A percentile compares a stretch with the other conserved stretches of the same genome.
These are phyloP conservation scores for Irpex rosettiformis DNA, from an alignment of 1,284 basidiomycete genomes.

Conservation along the genomic window DNA sequence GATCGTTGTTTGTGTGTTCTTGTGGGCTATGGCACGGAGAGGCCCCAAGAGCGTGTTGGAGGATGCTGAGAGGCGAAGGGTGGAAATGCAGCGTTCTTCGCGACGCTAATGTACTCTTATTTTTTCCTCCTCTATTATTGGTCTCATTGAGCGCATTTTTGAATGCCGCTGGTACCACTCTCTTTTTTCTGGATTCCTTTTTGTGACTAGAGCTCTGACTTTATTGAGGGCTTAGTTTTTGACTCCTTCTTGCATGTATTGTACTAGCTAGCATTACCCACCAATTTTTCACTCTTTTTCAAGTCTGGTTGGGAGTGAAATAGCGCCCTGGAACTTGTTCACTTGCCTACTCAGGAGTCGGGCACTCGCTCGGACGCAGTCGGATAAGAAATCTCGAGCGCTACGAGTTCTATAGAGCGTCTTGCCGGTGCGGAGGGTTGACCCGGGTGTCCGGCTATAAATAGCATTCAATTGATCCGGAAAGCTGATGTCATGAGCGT, in stretches of 20 bases:
- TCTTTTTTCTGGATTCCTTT: background rate
- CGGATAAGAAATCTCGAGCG: background rate
- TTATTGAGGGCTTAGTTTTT: too few species aligned
- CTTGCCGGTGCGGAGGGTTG: too few species aligned
- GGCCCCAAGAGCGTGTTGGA: constrained; percentile 67
- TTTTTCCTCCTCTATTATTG: background rate
- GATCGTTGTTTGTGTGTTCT: constrained; percentile 67
- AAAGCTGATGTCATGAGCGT: too few species aligned
- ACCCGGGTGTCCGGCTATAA: too few species aligned
- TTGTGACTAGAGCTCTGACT: too few species aligned
- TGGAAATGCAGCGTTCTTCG: constrained; percentile 4
- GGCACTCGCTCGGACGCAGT: background rate
- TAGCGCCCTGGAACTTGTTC: background rate
- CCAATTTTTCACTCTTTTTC: background rate
- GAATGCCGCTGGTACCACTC: background rate
- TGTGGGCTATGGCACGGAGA: constrained; percentile 72
- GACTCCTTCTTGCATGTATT: too few species aligned
- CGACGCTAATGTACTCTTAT: background rate
- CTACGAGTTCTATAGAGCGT: background rate
- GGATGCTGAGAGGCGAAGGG: constrained; percentile 41
- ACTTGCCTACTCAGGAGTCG: background rate
- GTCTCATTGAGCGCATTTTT: background rate
- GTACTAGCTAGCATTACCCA: background rate
- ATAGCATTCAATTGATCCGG: too few species aligned
- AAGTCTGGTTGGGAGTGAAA: too few species aligned